phyloP scores from a whole-genome alignment of 495 filamentous ascomycete species.

The Chaetomium cochliodes region DNA sequence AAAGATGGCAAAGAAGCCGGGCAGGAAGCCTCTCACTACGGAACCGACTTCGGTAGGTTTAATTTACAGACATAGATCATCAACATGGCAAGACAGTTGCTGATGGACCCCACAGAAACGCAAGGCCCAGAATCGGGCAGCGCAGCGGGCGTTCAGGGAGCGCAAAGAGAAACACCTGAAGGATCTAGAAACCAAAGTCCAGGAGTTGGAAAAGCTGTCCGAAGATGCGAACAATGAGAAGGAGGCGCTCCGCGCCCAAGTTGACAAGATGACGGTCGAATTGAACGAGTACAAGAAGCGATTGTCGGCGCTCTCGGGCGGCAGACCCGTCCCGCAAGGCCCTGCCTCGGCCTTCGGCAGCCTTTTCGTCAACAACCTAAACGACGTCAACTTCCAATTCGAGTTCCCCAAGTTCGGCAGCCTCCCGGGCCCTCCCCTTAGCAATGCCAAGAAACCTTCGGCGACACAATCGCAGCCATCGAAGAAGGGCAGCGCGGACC shows the following conservation, averaged over 20 bases:
- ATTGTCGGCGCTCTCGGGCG: slow-evolving; percentile 57
- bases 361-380: slow-evolving; percentile 61
- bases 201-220: slow-evolving; percentile 85
- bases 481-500: slow-evolving; percentile 28
- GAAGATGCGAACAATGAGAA: slow-evolving; percentile 85
- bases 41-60: slow-evolving; percentile 90
- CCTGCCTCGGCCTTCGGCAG: slow-evolving; percentile 39
- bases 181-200: slow-evolving; percentile 91
- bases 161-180: slow-evolving; percentile 97
- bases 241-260: slow-evolving; percentile 73
- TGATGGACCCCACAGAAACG: slow-evolving; percentile 74
- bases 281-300: slow-evolving; percentile 87
- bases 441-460: slow-evolving; percentile 32
- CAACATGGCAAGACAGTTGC: slow-evolving; percentile 25
- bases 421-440: slow-evolving; percentile 64
- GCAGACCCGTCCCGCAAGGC: slow-evolving; percentile 24
- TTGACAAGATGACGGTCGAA: slow-evolving; percentile 83
- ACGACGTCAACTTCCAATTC: slow-evolving; percentile 75
- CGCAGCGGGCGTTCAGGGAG: slow-evolving; percentile 94
- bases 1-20: slow-evolving; percentile 84
- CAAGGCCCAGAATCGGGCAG: slow-evolving; percentile 96
- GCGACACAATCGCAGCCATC: slow-evolving; percentile 25
- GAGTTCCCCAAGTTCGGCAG: slow-evolving; percentile 90
- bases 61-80: background rate
- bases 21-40: slow-evolving; percentile 89